Evolutionary conservation across 371 early-diverging fungal genomes (phyloP).

Genomic region (Mucor circinelloides): DNA sequence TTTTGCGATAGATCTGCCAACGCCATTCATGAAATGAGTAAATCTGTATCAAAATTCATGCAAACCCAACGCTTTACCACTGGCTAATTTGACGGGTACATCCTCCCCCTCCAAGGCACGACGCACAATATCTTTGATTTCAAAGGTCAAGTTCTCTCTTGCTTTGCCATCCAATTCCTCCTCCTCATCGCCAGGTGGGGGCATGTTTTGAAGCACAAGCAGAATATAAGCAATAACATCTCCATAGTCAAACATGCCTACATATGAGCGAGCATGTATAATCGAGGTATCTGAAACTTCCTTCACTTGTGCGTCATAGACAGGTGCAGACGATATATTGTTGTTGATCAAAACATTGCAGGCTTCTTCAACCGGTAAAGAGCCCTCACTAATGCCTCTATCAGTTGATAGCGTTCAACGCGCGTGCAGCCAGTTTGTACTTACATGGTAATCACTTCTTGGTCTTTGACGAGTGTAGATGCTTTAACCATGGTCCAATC

Average conservation of each 20-base stretch:
- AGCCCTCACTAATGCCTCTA: constrained; percentile 34
- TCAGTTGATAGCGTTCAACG: neutral
- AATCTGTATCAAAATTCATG: neutral
- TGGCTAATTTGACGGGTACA: constrained; percentile 70
- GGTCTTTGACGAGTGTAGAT: constrained; percentile 51
- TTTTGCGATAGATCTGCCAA: constrained; percentile 74
- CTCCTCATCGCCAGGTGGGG: constrained; percentile 18
- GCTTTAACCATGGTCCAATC: constrained; percentile 68
- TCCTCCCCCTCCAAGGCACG: constrained; percentile 55
- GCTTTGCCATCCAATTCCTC: neutral
- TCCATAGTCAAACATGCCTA: constrained; percentile 89
- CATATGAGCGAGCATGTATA: constrained; percentile 46
- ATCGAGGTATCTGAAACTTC: constrained; percentile 10
- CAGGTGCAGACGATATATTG: constrained; percentile 74
- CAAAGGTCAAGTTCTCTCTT: constrained; percentile 29
- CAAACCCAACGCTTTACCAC: constrained; percentile 35
- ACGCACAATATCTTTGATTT: constrained; percentile 63
- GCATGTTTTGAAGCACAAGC: constrained; percentile 36
- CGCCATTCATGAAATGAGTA: neutral
- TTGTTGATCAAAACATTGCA: constrained; percentile 46
- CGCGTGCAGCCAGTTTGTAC: neutral
- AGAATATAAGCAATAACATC: constrained; percentile 64
- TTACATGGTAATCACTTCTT: constrained; percentile 64
- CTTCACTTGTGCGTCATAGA: constrained; percentile 56
- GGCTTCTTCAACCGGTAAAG: constrained; percentile 52